These are phyloP conservation scores for Globisporangium nagaii DNA, from an alignment of 352 stramenopile genomes.

Conservation along the genomic window DNA sequence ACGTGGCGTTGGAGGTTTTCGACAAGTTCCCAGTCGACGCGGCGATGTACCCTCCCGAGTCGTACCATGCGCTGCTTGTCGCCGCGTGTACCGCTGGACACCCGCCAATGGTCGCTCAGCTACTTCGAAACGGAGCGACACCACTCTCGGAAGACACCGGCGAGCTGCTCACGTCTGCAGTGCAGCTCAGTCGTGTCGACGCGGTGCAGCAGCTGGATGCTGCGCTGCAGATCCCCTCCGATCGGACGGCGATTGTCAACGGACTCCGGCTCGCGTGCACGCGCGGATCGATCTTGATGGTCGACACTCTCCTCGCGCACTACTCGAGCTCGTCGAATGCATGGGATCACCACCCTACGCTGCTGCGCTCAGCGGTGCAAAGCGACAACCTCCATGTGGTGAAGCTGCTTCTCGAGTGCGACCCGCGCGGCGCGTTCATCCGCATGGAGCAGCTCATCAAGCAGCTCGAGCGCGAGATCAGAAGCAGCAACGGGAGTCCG, in stretches of 20 bases:
- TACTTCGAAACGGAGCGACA: background rate
- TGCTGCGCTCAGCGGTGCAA: conserved; percentile 12
- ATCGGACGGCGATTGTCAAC: conserved; percentile 5
- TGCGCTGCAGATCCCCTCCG: background rate
- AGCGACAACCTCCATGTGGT: conserved; percentile 16
- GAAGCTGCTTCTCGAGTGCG: conserved; percentile 19
- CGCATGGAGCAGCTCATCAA: conserved; percentile 21
- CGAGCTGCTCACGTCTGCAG: background rate
- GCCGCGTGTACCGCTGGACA: background rate
- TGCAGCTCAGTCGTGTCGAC: background rate
- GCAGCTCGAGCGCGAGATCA: conserved; percentile 8
- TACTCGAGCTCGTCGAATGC: conserved; percentile 12
- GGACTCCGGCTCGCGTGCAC: conserved; percentile 16
- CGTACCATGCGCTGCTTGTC: background rate
- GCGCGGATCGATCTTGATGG: conserved; percentile 9
- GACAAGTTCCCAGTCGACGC: conserved; percentile 1
- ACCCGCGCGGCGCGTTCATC: conserved; percentile 21
- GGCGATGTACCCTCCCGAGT: background rate
- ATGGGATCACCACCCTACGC: conserved; percentile 8
- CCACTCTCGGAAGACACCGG: background rate
- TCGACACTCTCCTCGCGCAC: conserved; percentile 15
- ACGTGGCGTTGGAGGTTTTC: background rate
- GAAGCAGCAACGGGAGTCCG: background rate
- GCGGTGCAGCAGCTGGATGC: background rate
- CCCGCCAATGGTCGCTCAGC: conserved; percentile 1